Evolutionary conservation across 352 stramenopile species (phyloP), one percentile per base, ranked within the genome.

Genomic region (Phytophthora capsici): DNA sequence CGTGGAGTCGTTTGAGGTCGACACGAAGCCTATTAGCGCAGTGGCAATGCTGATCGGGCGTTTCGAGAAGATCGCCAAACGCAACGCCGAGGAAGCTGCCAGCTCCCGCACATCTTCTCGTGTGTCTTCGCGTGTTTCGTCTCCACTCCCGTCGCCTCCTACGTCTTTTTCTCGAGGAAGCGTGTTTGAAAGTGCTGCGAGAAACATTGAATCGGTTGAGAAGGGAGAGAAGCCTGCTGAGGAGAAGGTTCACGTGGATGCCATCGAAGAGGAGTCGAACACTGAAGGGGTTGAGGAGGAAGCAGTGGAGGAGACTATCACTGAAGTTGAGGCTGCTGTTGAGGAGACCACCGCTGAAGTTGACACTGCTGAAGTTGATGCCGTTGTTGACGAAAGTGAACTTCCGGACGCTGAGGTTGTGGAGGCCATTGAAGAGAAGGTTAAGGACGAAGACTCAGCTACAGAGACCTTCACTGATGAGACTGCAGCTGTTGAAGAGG

Each of bases 1-100:
- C 12, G 34, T 30, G n/a, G 6, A 53, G 9, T 28, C 53, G 17
- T 77, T 54, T 22, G 48, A 73, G 25, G 63, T 77, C 3, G 69
- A 77, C 48, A 67, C 57, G 14, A 57, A 70, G 20, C 49, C 63
- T 1, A 77, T 77, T 26, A 62, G 34, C 40, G 52, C 69, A 20
- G 69, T 77, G 12, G n/a, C 58, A 0, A 66, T 62, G 36, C 56
- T 77, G 9, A 77, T 77, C 38, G 58, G 57, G n/a, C 69, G 69
- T 38, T 77, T 58, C 25, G 69, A 77, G 51, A 9, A 66, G n/a
- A 50, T 77, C n/a, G 69, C 69, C 9, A 57, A 50, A 34, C 40
- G 17, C 17, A 64, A 76, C 13, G 68, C 53, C 6, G 30, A 22
- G 6, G 52, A 71, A 52, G 56, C 49, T 38, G 51, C 57, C 2